Conservation (phyloP, 768 basidiomycete species). For the Tulasnella sp. region DNA sequence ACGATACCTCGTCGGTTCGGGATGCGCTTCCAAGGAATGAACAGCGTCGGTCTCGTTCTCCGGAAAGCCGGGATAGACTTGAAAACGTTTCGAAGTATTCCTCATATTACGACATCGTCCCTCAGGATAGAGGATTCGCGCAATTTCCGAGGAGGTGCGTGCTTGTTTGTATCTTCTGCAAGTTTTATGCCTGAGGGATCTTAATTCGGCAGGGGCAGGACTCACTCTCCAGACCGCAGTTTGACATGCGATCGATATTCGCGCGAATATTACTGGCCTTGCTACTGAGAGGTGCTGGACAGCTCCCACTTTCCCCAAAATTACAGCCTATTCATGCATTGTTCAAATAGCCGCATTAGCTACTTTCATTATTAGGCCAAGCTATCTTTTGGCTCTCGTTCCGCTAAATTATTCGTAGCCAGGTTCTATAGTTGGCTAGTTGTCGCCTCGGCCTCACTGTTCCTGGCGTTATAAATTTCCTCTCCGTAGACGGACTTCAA, state of each 20-base stretch:
- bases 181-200: not conserved
- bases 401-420: not conserved
- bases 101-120: not conserved
- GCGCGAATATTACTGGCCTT: not conserved
- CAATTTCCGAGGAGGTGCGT: not conserved
- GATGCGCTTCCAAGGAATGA: not conserved
- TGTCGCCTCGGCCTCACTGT: not conserved
- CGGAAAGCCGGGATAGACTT: not conserved
- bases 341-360: not conserved
- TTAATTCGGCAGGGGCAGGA: not conserved
- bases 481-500: constrained; percentile 30
- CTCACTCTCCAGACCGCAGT: not conserved
- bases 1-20: not conserved
- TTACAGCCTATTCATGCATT: not conserved
- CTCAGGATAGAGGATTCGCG: not conserved
- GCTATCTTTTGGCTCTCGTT: not conserved
- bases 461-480: constrained; percentile 22
- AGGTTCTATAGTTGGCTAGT: not conserved
- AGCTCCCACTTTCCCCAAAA: not conserved
- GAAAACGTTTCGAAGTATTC: not conserved
- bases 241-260: not conserved
- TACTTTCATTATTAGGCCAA: not conserved
- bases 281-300: not conserved
- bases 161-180: not conserved
- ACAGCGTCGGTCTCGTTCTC: not conserved